Percentiles rank a stretch among this genome's conserved stretches.
These are phyloP conservation scores for Dendrobium huoshanense DNA, from an alignment of 106 monocot species.

Conservation along the genomic window DNA sequence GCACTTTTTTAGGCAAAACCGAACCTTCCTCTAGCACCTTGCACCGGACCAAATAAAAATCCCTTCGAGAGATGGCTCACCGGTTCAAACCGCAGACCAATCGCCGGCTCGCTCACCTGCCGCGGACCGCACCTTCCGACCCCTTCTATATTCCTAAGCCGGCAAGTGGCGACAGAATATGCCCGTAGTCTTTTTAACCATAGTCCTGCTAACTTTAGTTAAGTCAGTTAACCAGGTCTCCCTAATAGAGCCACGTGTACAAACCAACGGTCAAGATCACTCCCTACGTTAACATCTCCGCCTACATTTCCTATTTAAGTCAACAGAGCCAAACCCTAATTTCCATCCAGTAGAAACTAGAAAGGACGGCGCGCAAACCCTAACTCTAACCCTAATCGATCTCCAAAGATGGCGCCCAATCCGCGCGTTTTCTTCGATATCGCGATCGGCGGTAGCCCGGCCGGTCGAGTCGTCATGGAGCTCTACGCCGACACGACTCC, in stretches of 20 bases:
- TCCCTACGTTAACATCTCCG: neutral
- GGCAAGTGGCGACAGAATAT: constrained; percentile 2
- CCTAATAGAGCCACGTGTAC: neutral
- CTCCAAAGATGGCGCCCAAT: constrained; percentile 20
- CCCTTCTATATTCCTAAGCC: neutral
- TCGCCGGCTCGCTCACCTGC: neutral
- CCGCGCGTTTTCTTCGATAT: constrained; percentile 56
- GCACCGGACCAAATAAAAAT: no score
- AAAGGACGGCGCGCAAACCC: neutral
- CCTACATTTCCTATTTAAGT: neutral
- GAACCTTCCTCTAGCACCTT: no score
- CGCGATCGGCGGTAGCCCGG: constrained; percentile 29
- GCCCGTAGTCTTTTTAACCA: neutral
- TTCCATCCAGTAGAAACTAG: no score
- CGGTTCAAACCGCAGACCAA: neutral
- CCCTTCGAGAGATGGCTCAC: neutral
- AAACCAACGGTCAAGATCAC: neutral
- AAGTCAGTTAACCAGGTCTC: neutral
- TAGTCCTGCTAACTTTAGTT: neutral
- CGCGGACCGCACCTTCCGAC: neutral
- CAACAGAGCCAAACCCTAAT: neutral
- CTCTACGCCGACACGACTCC: constrained; percentile 47
- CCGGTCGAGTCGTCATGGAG: constrained; percentile 57
- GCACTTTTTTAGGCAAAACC: no score
- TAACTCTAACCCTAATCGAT: neutral